Percentiles rank a stretch among this genome's conserved stretches.
Evolutionary conservation across 805 yeast species (phyloP).

Genomic region (Kluyveromyces wickerhamii): DNA sequence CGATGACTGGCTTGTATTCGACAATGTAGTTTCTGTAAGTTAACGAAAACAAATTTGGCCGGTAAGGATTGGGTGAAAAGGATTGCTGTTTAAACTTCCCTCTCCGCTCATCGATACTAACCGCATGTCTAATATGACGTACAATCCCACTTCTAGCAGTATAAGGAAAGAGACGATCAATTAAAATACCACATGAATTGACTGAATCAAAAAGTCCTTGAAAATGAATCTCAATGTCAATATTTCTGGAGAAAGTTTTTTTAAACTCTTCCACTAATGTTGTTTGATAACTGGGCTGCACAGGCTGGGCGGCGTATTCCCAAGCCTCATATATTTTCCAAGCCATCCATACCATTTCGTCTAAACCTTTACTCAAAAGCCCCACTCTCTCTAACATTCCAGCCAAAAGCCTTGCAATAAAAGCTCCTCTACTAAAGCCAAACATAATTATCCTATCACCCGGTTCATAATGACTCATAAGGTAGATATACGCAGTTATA

Average conservation of each 20-base stretch:
- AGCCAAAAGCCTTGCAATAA: slow-evolving; percentile 53
- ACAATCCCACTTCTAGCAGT: slow-evolving; percentile 44
- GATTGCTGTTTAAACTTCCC: slow-evolving; percentile 53
- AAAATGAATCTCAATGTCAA: slow-evolving; percentile 40
- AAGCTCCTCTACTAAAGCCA: slow-evolving; percentile 62
- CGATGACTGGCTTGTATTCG: not conserved
- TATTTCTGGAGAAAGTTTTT: slow-evolving; percentile 42
- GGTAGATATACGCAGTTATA: slow-evolving; percentile 45
- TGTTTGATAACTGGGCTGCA: slow-evolving; percentile 34
- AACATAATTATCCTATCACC: slow-evolving; percentile 49
- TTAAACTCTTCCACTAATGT: slow-evolving; percentile 47
- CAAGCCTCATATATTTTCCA: slow-evolving; percentile 57
- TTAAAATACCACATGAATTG: slow-evolving; percentile 53
- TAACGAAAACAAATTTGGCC: slow-evolving; percentile 24
- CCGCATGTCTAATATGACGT: slow-evolving; percentile 57
- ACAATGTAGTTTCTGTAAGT: slow-evolving; percentile 10
- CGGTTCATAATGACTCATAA: slow-evolving; percentile 39
- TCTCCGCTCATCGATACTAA: slow-evolving; percentile 59
- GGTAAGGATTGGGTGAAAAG: slow-evolving; percentile 38
- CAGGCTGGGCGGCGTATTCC: slow-evolving; percentile 53
- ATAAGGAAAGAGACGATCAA: slow-evolving; percentile 53
- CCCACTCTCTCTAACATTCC: slow-evolving; percentile 65
- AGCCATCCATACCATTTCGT: slow-evolving; percentile 48
- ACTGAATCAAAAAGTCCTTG: slow-evolving; percentile 68
- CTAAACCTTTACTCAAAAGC: slow-evolving; percentile 45